These are phyloP conservation scores for Fusarium algeriense DNA, from an alignment of 2,329 filamentous ascomycete genomes.

Conservation along the genomic window DNA sequence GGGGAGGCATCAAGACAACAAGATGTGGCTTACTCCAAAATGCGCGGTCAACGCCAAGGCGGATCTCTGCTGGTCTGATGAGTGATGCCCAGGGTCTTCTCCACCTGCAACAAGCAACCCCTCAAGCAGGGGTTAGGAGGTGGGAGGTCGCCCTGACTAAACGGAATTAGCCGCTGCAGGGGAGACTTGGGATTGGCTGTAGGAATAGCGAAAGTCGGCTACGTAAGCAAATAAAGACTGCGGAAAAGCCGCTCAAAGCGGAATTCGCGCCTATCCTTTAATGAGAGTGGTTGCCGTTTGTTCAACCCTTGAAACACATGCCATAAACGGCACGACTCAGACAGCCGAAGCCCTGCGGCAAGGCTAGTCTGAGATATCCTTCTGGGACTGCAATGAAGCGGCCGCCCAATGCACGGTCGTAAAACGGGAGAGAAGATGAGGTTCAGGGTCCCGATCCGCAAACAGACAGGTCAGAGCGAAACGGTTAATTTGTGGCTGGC, in stretches of 20 bases:
- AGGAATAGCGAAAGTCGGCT: constrained; percentile 5
- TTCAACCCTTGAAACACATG: constrained; percentile 18
- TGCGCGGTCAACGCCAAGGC: constrained; percentile 38
- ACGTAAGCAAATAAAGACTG: constrained; percentile 34
- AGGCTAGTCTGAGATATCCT: constrained; percentile 6
- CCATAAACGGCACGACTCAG: constrained; percentile 26
- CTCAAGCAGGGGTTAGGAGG: constrained; percentile 42
- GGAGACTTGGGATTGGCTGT: constrained; percentile 12
- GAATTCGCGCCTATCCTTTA: constrained; percentile 38
- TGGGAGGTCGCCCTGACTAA: constrained; percentile 19
- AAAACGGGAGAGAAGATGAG: constrained; percentile 1
- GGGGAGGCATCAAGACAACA: constrained; percentile 9
- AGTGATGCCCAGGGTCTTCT: constrained; percentile 39
- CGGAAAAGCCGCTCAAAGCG: constrained; percentile 31
- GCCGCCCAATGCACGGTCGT: constrained; percentile 26
- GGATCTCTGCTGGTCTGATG: constrained; percentile 30
- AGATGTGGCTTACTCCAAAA: constrained; percentile 36
- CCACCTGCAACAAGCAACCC: constrained; percentile 23
- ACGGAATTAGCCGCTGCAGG: constrained; percentile 30
- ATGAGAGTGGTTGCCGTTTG: constrained; percentile 23
- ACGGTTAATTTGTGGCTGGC: constrained; percentile 28
- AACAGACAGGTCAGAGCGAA: constrained; percentile 4
- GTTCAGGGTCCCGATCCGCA: constrained; percentile 28
- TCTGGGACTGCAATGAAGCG: constrained; percentile 22
- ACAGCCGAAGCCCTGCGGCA: constrained; percentile 25